Evolutionary conservation across 768 basidiomycete genomes (phyloP), one percentile per base, ranked within the genome.

Genomic region (Macrolepiota albuminosa): DNA sequence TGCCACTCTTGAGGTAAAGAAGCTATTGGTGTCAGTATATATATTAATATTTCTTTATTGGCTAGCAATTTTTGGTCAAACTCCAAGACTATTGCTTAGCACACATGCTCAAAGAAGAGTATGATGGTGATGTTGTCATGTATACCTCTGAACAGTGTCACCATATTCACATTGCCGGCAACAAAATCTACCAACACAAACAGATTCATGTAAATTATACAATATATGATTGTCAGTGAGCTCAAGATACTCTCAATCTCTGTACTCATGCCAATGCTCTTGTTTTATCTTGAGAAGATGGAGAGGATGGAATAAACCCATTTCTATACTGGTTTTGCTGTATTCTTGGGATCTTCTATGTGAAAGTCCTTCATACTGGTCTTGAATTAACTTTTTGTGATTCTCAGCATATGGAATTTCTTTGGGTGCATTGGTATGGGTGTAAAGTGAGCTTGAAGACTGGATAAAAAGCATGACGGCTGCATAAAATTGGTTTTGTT

Each of bases 171-270:
- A 55, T 72, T 47, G 31, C 47, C 4, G 71, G 71, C 60, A 33
- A 71, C 61, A 62, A 21, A 21, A 21, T 21, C 21, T 21, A 1
- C 21, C 1, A 1, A 21, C 21, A 21, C 21, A 21, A 21, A 36
- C 56, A 64, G 0, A 16, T 79, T 0, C 69, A 68, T 0, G 46
- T 80, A 43, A 77, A 77, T 63, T 78, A 75, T 59, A 77, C 74
- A 0, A 76, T 73, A 0, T 80, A 80, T 57, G 74, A 81, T 64
- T 58, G 77, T 1, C 71, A 69, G 0, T 65, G 69, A 1, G 55
- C 61, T 3, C 77, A 80, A 61, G 78, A 81, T 50, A 60, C 66
- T 0, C 59, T 80, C 37, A 76, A 76, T 37, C 68, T 70, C 0
- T 33, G 59, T 0, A 72, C 66, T 0, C 71, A 75, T 37, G 48